phyloP scores from a whole-genome alignment of 768 basidiomycete genomes.

The Pleurotus ostreatus region DNA sequence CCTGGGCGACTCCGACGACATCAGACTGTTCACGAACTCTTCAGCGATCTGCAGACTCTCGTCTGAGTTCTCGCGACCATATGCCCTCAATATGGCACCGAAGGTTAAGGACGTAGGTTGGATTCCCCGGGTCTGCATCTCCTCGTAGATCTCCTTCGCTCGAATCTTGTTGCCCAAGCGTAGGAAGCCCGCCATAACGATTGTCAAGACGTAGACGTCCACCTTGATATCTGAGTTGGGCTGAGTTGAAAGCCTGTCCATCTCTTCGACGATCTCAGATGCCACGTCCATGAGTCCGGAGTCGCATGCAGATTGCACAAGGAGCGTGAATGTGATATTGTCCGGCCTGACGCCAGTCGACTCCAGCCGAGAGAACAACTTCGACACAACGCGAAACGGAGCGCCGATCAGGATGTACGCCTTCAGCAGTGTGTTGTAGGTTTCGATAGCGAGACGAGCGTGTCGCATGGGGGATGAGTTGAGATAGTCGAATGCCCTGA shows the following conservation, averaged over 20 bases:
- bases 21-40: constrained; percentile 55
- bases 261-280: constrained; percentile 58
- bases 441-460: constrained; percentile 47
- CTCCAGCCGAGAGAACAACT: constrained; percentile 56
- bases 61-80: constrained; percentile 43
- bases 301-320: constrained; percentile 82
- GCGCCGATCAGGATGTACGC: constrained; percentile 80
- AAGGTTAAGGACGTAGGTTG: constrained; percentile 68
- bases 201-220: constrained; percentile 62
- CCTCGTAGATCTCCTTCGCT: constrained; percentile 65
- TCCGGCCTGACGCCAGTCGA: constrained; percentile 52
- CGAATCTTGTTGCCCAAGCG: constrained; percentile 42
- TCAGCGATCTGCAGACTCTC: constrained; percentile 59
- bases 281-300: constrained; percentile 62
- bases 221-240: constrained; percentile 36
- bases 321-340: constrained; percentile 59
- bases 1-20: constrained; percentile 26
- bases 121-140: constrained; percentile 66
- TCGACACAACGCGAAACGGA: constrained; percentile 61
- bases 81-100: constrained; percentile 60
- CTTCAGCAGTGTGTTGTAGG: constrained; percentile 78
- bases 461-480: constrained; percentile 28
- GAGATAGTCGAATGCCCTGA: constrained; percentile 66
- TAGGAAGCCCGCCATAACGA: constrained; percentile 73
- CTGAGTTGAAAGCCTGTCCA: constrained; percentile 46